phyloP scores from a whole-genome alignment of 179 eudicot species.

The Beta corolliflora region DNA sequence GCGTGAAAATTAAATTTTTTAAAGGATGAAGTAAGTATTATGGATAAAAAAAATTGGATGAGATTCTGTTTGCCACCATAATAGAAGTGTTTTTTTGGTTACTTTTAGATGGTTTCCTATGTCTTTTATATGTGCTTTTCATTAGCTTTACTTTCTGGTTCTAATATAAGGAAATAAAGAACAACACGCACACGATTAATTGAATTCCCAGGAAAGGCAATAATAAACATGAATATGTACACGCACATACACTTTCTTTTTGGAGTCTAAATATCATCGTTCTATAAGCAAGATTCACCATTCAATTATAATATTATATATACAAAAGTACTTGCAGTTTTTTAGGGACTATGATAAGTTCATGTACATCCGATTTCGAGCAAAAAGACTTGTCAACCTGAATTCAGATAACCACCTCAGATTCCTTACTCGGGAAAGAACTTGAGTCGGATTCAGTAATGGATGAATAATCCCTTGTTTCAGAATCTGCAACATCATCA shows the following conservation, averaged over 20 bases:
- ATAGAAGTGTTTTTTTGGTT: too few relatives aligned
- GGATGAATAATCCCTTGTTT: not conserved
- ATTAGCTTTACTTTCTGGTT: too few relatives aligned
- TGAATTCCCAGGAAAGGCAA: too few relatives aligned
- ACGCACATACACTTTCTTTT: not conserved
- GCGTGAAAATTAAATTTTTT: too few relatives aligned
- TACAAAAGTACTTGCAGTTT: not conserved
- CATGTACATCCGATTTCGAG: not conserved
- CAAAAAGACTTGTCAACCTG: not conserved
- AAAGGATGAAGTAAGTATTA: too few relatives aligned
- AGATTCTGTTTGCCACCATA: too few relatives aligned
- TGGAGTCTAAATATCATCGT: not conserved
- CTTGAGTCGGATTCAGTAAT: not conserved
- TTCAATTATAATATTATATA: not conserved
- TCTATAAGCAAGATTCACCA: not conserved
- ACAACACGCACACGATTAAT: too few relatives aligned
- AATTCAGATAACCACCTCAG: not conserved
- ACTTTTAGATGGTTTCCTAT: too few relatives aligned
- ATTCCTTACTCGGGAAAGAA: conserved; percentile 4
- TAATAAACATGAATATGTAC: too few relatives aligned
- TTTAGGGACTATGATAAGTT: not conserved
- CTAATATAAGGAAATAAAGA: too few relatives aligned
- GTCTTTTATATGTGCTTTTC: too few relatives aligned
- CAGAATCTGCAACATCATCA: conserved; percentile 6
- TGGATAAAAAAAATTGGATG: too few relatives aligned